Evolutionary conservation across 2,329 filamentous ascomycete genomes (phyloP).

Genomic region (Ophiosphaerella herpotricha): DNA sequence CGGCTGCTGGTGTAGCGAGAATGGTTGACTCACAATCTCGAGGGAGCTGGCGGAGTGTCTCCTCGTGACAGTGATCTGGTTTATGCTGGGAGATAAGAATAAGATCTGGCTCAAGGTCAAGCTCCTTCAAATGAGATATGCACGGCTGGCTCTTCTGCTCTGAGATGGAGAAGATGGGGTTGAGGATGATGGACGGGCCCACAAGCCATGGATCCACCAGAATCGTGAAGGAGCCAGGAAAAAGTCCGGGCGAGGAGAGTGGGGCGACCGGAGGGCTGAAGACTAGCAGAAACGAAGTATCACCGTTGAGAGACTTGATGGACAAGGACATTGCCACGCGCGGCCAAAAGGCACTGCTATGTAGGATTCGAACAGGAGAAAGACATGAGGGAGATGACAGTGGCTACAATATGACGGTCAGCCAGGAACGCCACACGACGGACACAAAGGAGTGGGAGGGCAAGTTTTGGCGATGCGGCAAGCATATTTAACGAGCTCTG

Average conservation of each 20-base stretch:
- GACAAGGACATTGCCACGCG: constrained; percentile 62
- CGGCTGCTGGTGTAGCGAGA: constrained; percentile 67
- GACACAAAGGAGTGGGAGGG: background rate
- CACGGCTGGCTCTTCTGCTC: constrained; percentile 61
- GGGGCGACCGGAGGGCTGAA: constrained; percentile 61
- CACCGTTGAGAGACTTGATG: constrained; percentile 66
- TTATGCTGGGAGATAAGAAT: constrained; percentile 66
- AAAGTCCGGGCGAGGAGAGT: constrained; percentile 42
- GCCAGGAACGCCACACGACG: constrained; percentile 11
- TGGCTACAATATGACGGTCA: constrained; percentile 5
- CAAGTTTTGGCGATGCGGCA: constrained; percentile 1
- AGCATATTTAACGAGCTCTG: too few species aligned
- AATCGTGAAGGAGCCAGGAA: constrained; percentile 63
- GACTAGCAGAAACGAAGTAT: constrained; percentile 68
- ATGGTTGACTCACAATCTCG: constrained; percentile 63
- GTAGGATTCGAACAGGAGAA: background rate
- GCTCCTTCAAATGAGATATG: constrained; percentile 60
- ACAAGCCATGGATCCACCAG: constrained; percentile 74
- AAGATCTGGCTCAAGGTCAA: constrained; percentile 59
- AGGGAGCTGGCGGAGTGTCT: constrained; percentile 68
- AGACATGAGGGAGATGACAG: constrained; percentile 5
- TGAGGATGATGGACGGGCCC: constrained; percentile 64
- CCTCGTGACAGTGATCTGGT: constrained; percentile 72
- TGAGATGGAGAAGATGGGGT: constrained; percentile 64
- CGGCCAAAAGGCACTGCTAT: constrained; percentile 2